A percentile compares a stretch with the other conserved stretches of the same genome.
Conservation (phyloP, 139 green algal genomes). For the Chlamydomonas eustigma region DNA sequence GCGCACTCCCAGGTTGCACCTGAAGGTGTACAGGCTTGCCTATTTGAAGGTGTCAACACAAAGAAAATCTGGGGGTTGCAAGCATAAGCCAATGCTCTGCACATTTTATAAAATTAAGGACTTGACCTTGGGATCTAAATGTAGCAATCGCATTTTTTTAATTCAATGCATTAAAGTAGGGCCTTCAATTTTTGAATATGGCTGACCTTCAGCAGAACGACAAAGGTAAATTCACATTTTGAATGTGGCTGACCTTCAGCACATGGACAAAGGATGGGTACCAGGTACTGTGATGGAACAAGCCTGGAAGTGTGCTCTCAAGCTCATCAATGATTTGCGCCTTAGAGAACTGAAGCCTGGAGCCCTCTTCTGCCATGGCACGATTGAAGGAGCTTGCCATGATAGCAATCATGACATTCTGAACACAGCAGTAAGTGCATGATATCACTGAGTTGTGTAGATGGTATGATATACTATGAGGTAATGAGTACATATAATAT, state of each 20-base stretch:
- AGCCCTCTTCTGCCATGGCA: constrained; percentile 1
- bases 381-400: constrained; percentile 41
- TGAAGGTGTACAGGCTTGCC: constrained; percentile 3
- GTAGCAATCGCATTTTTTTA: constrained; percentile 22
- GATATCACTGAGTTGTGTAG: too few relatives aligned
- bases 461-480: too few relatives aligned
- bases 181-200: too few relatives aligned
- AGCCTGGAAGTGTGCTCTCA: constrained; percentile 50
- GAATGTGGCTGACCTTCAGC: constrained; percentile 38
- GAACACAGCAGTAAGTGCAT: not conserved
- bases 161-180: not conserved
- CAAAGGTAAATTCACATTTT: constrained; percentile 23
- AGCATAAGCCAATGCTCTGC: not conserved
- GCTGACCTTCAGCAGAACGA: constrained; percentile 47
- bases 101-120: not conserved
- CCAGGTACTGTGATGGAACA: constrained; percentile 25
- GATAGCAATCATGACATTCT: constrained; percentile 50
- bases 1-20: constrained; percentile 13
- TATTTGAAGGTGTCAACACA: not conserved
- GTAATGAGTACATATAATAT: too few relatives aligned
- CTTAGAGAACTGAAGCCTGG: not conserved
- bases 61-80: not conserved
- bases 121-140: not conserved
- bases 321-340: constrained; percentile 58
- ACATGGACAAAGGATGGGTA: constrained; percentile 53